Percentiles rank a stretch among this genome's conserved stretches.
These are phyloP conservation scores for Lizonia empirigonia DNA, from an alignment of 2,329 filamentous ascomycete species.

Conservation along the genomic window DNA sequence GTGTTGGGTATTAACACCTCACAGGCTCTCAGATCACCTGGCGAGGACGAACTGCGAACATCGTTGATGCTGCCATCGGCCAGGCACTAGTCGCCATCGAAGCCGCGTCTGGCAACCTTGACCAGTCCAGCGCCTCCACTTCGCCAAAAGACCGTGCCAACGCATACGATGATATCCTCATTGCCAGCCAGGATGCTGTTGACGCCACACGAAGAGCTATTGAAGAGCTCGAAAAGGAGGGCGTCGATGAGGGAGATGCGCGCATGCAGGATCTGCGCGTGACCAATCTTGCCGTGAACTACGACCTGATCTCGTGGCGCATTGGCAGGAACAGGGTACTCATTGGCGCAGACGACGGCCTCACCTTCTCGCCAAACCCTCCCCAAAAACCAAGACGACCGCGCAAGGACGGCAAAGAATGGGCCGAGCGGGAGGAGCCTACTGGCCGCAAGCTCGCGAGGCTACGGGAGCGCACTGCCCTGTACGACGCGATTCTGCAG, in stretches of 20 bases:
- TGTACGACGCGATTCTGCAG: slow-evolving; percentile 90
- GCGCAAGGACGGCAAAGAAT: slow-evolving; percentile 57
- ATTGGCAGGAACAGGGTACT: slow-evolving; percentile 91
- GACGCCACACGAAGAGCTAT: slow-evolving; percentile 93
- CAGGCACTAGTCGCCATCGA: slow-evolving; percentile 76
- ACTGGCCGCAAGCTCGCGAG: slow-evolving; percentile 77
- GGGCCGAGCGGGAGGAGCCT: slow-evolving; percentile 64
- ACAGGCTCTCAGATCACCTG: slow-evolving; percentile 72
- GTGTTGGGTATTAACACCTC: slow-evolving; percentile 19
- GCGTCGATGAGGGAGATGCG: slow-evolving; percentile 79
- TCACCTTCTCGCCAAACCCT: slow-evolving; percentile 60
- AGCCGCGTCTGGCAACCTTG: slow-evolving; percentile 59
- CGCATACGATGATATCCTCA: slow-evolving; percentile 89
- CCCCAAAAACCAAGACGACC: slow-evolving; percentile 59
- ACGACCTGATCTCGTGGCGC: slow-evolving; percentile 91
- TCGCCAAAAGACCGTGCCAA: slow-evolving; percentile 72
- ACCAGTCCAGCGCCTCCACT: slow-evolving; percentile 50
- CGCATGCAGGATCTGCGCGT: slow-evolving; percentile 93
- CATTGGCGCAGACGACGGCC: slow-evolving; percentile 81
- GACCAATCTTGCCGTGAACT: slow-evolving; percentile 90
- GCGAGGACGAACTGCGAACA: slow-evolving; percentile 82
- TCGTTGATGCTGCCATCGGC: slow-evolving; percentile 92
- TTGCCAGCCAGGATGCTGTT: slow-evolving; percentile 88
- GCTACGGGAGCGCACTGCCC: slow-evolving; percentile 81
- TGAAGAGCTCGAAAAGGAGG: slow-evolving; percentile 84